Base-by-base conservation (phyloP, 148 eudicot genomes). In the Amaranthus palmeri region DNA sequence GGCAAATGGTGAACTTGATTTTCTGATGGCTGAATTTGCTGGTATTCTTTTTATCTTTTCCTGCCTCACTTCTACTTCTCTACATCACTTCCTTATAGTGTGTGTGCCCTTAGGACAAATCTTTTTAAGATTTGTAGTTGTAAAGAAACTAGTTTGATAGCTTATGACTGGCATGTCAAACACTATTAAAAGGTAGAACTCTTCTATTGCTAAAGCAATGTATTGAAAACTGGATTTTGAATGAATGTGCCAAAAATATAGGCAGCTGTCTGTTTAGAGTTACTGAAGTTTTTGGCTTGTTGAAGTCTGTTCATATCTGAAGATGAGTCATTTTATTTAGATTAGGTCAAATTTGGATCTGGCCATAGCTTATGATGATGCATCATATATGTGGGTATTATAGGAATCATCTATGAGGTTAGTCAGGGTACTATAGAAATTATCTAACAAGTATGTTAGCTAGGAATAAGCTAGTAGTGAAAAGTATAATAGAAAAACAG, bases 21-120 rank as follows among this genome's bases (percentile, higher is more conserved):
- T 85, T 77, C 84, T 92, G 80, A 91, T 88, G 93, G 93, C 93
- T 41, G 93, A 95, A 81, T 90, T 88, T 80, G 92, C 97, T 79
- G 98, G 98, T 91, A 79, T 47, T 50, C 52, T 74, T 40, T 52
- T 67, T 25, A 5, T 74, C 48, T 73, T 59, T 50, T 72, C 13
- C 47, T 42, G 41, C 42, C 76, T 1, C 36, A 25, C 36, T 25
- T 25, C 36, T 25, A 25, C 36, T 25, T 25, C 36, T 25, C 36
- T 25, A 25, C 36, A 25, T 25, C 36, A 25, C 36, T 25, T 0
- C 36, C 2, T 25, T 10, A 10, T 18, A 1, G 18, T n/a, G 17
- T 56, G 54, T 57, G 18, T 0, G 18, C 44, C 36, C 44, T 14
- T 43, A 53, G 11, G 17, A 18, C 10, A 58, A 25, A 58, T 9